Base-by-base conservation (phyloP, 1,284 basidiomycete species). In the Irpex lacteus region DNA sequence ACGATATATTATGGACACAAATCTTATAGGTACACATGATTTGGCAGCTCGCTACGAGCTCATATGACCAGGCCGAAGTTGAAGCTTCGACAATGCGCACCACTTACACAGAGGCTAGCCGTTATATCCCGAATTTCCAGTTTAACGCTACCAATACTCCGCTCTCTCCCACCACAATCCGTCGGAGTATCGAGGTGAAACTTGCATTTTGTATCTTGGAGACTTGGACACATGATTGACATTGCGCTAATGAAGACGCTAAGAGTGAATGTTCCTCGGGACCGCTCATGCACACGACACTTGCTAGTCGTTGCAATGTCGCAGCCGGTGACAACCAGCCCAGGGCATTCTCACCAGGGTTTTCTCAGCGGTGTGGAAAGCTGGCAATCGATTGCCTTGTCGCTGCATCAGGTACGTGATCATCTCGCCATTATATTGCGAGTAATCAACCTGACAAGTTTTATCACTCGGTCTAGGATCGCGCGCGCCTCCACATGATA, bases 401-500 rank as follows among this genome's bases (percentile, higher is more conserved):
- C 21, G 34, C 53, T 65, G 18, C 8, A 62, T 32, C 61, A 62
- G 56, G 64, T 65, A 61, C 6, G 64, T 54, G 6, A 49, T 40
- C n/a, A 54, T 19, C 15, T 15, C 40, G 19, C 54, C 13, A 56
- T n/a, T 56, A 32, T 56, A 36, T 56, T 56, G 34, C 54, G 32
- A 36, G 15, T n/a, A 18, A 56, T 56, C 54, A 56, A 36, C 52
- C 36, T 36, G 32, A 56, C 34, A 18, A 32, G 11, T 56, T 56
- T 18, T 36, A 13, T 56, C 54, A 32, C 21, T 37, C 18, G 50
- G 62, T 66, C 61, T 67, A 89, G 87, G 78, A 80, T 62, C 74
- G 81, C 55, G 83, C 88, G 56, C 80, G 83, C 63, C 82, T 84
- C 65, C 87, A 89, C 72, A 78, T 89, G 76, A 81, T 88, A 61